Percentiles rank a stretch among this genome's conserved stretches.
Conservation (phyloP, 441 rosid species). For the Jatropha multifida region DNA sequence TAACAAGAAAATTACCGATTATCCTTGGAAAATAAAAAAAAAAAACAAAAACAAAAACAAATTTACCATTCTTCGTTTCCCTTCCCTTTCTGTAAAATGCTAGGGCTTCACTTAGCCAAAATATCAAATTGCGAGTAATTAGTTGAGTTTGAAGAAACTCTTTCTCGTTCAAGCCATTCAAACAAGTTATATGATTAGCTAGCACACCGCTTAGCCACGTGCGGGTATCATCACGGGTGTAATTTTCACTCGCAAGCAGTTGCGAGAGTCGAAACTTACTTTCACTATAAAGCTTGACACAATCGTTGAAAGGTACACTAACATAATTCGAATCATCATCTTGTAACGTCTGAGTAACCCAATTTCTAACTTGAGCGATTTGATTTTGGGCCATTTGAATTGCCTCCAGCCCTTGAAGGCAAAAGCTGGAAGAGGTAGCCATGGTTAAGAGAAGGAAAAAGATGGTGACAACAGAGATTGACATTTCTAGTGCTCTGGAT, state of each 20-base stretch:
- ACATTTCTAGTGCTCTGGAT: slow-evolving; percentile 30
- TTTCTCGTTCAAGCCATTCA: slow-evolving; percentile 49
- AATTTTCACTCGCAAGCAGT: slow-evolving; percentile 32
- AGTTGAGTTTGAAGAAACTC: slow-evolving; percentile 23
- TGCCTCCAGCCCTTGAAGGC: slow-evolving; percentile 27
- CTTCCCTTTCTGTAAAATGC: slow-evolving; percentile 33
- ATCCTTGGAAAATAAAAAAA: no score
- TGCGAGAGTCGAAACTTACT: slow-evolving; percentile 46
- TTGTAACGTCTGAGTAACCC: slow-evolving; percentile 22
- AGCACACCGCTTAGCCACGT: slow-evolving; percentile 68
- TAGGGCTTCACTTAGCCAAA: slow-evolving; percentile 42
- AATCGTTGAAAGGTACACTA: slow-evolving; percentile 40
- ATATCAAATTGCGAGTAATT: slow-evolving; percentile 39
- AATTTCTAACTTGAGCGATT: slow-evolving; percentile 32
- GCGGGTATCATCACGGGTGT: slow-evolving; percentile 44
- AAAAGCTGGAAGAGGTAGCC: slow-evolving; percentile 24
- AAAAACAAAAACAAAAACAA: not conserved
- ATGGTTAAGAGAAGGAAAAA: slow-evolving; percentile 36
- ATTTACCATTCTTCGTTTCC: slow-evolving; percentile 29
- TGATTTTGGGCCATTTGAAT: slow-evolving; percentile 38
- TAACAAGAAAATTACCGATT: no score
- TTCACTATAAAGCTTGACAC: slow-evolving; percentile 51
- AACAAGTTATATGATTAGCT: slow-evolving; percentile 60
- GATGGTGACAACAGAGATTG: slow-evolving; percentile 18
- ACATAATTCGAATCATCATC: not conserved